Conservation (phyloP, 1,284 basidiomycete genomes). For the Ganoderma lucidum region DNA sequence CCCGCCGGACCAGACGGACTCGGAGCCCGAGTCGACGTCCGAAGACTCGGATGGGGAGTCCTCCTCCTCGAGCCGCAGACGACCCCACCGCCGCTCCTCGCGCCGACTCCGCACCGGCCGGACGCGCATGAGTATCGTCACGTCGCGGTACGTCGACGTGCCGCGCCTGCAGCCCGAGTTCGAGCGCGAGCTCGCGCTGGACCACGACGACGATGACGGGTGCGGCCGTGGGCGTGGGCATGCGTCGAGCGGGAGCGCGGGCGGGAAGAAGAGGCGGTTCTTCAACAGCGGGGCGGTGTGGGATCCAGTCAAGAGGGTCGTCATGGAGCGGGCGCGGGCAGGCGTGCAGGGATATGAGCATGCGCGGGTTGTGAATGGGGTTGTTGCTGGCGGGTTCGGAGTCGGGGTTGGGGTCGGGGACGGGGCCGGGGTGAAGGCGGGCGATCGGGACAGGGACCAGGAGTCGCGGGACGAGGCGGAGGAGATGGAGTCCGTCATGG, state of each 20-base stretch:
- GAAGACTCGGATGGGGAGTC: constrained; percentile 55
- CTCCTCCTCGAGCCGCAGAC: constrained; percentile 42
- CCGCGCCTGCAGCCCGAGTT: constrained; percentile 40
- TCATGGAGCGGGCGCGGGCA: constrained; percentile 35
- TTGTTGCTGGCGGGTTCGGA: background rate
- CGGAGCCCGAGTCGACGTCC: constrained; percentile 47
- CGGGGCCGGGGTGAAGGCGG: background rate
- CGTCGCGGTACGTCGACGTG: constrained; percentile 61
- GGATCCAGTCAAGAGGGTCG: constrained; percentile 43
- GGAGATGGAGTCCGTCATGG: constrained; percentile 9
- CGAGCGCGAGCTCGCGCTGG: constrained; percentile 33
- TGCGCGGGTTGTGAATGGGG: constrained; percentile 8
- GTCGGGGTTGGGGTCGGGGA: no score
- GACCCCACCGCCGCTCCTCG: constrained; percentile 39
- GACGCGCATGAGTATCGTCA: constrained; percentile 73
- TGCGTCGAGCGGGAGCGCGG: constrained; percentile 16
- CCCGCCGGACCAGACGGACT: constrained; percentile 50
- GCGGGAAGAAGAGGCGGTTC: constrained; percentile 55
- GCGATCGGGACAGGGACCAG: background rate
- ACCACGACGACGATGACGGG: constrained; percentile 33
- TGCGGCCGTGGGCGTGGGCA: constrained; percentile 35
- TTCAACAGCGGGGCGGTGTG: constrained; percentile 60
- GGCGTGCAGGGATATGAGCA: constrained; percentile 15
- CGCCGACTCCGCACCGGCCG: constrained; percentile 38
- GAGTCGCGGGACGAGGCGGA: background rate